Evolutionary conservation across 2,329 filamentous ascomycete genomes (phyloP).

Genomic region (Albophoma yamanashiensis): DNA sequence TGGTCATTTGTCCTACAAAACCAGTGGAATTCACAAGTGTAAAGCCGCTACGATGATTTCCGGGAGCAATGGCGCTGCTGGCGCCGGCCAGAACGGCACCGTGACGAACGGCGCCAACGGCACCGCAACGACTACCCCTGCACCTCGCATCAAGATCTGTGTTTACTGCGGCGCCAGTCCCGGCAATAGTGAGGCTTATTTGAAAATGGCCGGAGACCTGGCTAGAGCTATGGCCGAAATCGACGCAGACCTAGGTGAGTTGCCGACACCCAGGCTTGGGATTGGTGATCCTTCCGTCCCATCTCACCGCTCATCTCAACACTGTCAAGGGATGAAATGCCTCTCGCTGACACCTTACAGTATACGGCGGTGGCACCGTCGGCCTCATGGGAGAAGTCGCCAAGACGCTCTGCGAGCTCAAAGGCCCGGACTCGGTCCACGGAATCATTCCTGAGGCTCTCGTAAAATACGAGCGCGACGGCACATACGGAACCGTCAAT

Average conservation of each 20-base stretch:
- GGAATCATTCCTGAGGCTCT: conserved; percentile 88
- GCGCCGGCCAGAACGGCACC: neutral
- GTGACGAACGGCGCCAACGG: conserved; percentile 5
- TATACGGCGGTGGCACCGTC: conserved; percentile 90
- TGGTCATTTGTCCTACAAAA: neutral
- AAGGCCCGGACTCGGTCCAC: conserved; percentile 73
- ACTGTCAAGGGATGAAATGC: neutral
- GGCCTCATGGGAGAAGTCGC: conserved; percentile 95
- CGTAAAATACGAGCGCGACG: conserved; percentile 64
- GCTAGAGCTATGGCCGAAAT: conserved; percentile 63
- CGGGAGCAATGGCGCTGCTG: conserved; percentile 5
- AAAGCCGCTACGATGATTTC: conserved; percentile 11
- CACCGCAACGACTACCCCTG: conserved; percentile 13
- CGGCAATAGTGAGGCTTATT: conserved; percentile 63
- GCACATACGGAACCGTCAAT: conserved; percentile 36
- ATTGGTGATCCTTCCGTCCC: neutral
- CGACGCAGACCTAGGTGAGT: conserved; percentile 62
- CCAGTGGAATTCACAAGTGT: neutral
- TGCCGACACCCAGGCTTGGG: neutral
- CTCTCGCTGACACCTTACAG: conserved; percentile 24
- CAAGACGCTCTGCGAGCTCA: conserved; percentile 71
- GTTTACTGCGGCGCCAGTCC: conserved; percentile 85
- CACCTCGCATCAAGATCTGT: conserved; percentile 57
- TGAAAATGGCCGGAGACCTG: conserved; percentile 68
- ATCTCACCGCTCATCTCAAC: neutral